Evolutionary conservation across 441 rosid genomes (phyloP).

Genomic region (Brassica balearica): DNA sequence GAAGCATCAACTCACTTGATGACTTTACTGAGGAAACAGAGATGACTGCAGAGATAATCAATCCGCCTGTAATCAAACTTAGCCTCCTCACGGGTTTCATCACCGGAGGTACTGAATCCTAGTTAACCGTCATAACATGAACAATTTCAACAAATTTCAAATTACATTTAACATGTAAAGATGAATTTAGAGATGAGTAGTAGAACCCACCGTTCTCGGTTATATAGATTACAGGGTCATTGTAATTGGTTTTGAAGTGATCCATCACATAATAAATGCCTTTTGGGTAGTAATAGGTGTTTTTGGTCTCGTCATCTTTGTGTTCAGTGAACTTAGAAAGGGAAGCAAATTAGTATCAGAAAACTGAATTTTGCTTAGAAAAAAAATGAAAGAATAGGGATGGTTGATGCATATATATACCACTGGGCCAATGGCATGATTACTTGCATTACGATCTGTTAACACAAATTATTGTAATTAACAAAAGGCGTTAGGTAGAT

Average conservation of each 20-base stretch:
- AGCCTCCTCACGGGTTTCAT: neutral
- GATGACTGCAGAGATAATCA: constrained; percentile 34
- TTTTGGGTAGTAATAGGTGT: constrained; percentile 19
- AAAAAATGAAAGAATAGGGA: neutral
- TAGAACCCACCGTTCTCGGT: constrained; percentile 40
- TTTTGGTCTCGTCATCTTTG: neutral
- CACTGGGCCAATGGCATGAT: constrained; percentile 24
- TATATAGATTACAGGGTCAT: constrained; percentile 25
- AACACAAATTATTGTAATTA: constrained; percentile 10
- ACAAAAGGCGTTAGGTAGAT: neutral
- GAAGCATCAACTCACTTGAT: constrained; percentile 26
- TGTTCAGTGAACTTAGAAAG: neutral
- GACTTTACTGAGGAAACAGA: constrained; percentile 32
- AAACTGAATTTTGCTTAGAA: too few species aligned
- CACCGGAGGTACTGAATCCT: neutral
- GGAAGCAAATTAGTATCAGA: neutral
- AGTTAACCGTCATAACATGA: constrained; percentile 2
- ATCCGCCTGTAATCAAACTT: constrained; percentile 16
- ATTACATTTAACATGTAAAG: neutral
- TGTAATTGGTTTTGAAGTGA: constrained; percentile 4
- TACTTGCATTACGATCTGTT: neutral
- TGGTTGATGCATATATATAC: constrained; percentile 18
- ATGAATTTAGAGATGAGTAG: neutral
- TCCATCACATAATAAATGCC: constrained; percentile 31
- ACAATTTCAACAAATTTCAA: neutral